Base-by-base conservation (phyloP, 225 moss, liverwort and hornwort genomes). In the Marchantia polymorpha region DNA sequence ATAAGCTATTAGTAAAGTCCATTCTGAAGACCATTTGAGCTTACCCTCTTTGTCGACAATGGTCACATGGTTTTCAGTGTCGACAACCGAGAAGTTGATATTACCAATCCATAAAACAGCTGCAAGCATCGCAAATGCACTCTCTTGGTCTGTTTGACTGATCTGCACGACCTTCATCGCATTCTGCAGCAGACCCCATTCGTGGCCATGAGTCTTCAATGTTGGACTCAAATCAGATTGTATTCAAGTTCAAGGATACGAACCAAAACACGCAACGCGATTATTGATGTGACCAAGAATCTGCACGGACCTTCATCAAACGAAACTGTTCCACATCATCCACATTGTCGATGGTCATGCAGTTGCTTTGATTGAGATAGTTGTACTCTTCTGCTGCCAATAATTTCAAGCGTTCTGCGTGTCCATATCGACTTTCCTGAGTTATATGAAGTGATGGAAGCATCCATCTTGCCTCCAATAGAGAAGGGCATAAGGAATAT, bases 91-190 rank as follows among this genome's bases (percentile, higher is more conserved):
- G 70, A 99, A 99, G 58, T 88, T 87, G 80, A 99, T 95, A 58
- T 99, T 99, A 77, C 99, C 99, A 78, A 99, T 87, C 99, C 99
- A 99, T 14, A 99, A 81, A 31, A 99, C 89, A 71, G 99, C 95
- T 81, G 99, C 87, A 75, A 99, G 92, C 99, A 99, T 99, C 79
- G 93, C 90, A 85, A 95, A 99, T 46, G 93, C 87, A 80, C 86
- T 91, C 80, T 93, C 93, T 86, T 95, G 95, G 72, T 95, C 95
- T 73, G 90, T 87, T 84, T 86, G 85, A 88, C 92, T 93, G 77
- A 99, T 99, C 89, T 99, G 99, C 82, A 99, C 99, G 79, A 95
- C 94, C 85, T 90, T 95, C 95, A 99, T 99, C 46, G 95, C 99
- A 84, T 81, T 90, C 99, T 99, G 92, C 81, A 89, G 74, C 79